Conservation (phyloP, 352 stramenopile genomes). For the Pythium sp. region DNA sequence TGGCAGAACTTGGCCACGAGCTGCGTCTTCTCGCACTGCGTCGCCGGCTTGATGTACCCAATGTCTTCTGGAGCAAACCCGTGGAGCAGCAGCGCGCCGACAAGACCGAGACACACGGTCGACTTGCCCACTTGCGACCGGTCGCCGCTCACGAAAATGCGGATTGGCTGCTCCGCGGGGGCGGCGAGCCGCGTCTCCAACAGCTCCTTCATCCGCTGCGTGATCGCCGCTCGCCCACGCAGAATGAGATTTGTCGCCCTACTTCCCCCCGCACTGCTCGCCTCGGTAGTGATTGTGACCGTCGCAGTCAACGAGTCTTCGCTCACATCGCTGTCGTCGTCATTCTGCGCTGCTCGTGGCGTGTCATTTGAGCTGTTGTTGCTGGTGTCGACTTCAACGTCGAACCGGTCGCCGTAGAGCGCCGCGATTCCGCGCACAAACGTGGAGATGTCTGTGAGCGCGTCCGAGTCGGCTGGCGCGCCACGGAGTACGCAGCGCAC, state of each 20-base stretch:
- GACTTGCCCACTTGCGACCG: conserved; percentile 95
- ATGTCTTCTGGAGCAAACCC: conserved; percentile 74
- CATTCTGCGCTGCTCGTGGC: not conserved
- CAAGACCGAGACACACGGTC: conserved; percentile 92
- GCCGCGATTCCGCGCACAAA: conserved; percentile 55
- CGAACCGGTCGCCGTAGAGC: conserved; percentile 50
- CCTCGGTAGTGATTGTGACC: not conserved
- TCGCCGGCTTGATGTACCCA: conserved; percentile 98
- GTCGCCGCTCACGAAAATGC: conserved; percentile 76
- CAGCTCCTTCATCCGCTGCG: conserved; percentile 34
- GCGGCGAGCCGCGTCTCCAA: conserved; percentile 28
- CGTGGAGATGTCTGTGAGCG: conserved; percentile 8
- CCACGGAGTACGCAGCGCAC: conserved; percentile 1
- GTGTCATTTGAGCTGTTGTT: not conserved
- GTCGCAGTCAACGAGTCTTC: not conserved
- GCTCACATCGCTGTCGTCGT: not conserved
- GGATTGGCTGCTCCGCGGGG: conserved; percentile 23
- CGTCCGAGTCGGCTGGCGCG: too few relatives aligned
- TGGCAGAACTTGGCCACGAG: conserved; percentile 93
- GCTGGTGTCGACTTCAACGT: conserved; percentile 24
- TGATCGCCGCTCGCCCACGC: conserved; percentile 26
- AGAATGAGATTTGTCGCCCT: not conserved
- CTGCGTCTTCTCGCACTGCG: conserved; percentile 95
- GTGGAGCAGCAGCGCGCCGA: conserved; percentile 85
- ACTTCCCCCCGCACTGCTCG: not conserved